phyloP scores from a whole-genome alignment of 2,329 filamentous ascomycete genomes.

The Alternaria atra region DNA sequence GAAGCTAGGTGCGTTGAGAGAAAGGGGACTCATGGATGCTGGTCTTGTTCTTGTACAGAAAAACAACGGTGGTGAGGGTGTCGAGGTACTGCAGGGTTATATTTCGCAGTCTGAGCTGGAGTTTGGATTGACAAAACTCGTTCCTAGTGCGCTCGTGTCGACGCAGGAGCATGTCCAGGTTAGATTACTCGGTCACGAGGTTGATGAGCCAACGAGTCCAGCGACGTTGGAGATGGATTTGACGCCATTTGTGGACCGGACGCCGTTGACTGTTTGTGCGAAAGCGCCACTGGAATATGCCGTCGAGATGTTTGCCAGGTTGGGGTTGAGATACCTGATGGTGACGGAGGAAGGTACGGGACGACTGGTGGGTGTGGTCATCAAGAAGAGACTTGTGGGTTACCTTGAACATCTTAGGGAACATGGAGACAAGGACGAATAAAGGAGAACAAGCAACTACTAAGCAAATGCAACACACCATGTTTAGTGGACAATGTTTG shows the following conservation, averaged over 20 bases:
- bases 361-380: slow-evolving; percentile 62
- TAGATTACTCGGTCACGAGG: slow-evolving; percentile 50
- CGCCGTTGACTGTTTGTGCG: slow-evolving; percentile 60
- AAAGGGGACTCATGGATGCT: slow-evolving; percentile 65
- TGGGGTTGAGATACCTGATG: slow-evolving; percentile 65
- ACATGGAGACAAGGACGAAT: neutral
- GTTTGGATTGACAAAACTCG: slow-evolving; percentile 56
- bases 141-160: slow-evolving; percentile 19
- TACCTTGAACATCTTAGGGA: slow-evolving; percentile 56
- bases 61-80: neutral
- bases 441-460: neutral
- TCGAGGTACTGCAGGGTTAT: slow-evolving; percentile 63
- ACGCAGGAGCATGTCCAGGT: slow-evolving; percentile 43
- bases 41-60: slow-evolving; percentile 64
- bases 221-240: slow-evolving; percentile 53
- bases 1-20: slow-evolving; percentile 60
- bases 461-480: neutral
- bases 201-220: slow-evolving; percentile 35
- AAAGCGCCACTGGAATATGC: slow-evolving; percentile 67
- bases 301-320: slow-evolving; percentile 67
- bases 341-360: slow-evolving; percentile 64
- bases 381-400: slow-evolving; percentile 66
- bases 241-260: slow-evolving; percentile 62
- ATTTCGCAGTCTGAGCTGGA: slow-evolving; percentile 64
- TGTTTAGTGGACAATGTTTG: slow-evolving; percentile 19